A percentile compares a stretch with the other conserved stretches of the same genome.
Conservation (phyloP, 2,329 filamentous ascomycete species). For the Venturia asperata region DNA sequence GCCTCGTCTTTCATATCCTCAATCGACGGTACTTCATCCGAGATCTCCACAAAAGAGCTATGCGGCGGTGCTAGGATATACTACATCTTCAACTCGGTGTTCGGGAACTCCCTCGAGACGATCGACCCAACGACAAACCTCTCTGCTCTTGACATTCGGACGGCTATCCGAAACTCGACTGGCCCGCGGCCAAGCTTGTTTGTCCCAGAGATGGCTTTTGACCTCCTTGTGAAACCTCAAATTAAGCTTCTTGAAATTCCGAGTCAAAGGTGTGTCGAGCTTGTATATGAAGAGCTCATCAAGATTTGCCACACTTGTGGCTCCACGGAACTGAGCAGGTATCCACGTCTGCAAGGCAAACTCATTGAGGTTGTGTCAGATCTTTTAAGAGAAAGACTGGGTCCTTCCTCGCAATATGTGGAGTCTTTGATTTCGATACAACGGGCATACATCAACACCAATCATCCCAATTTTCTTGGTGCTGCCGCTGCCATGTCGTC, state of each 20-base stretch:
- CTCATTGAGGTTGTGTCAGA: slow-evolving; percentile 98
- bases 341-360: slow-evolving; percentile 88
- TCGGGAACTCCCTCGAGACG: slow-evolving; percentile 89
- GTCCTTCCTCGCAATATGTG: slow-evolving; percentile 82
- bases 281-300: slow-evolving; percentile 97
- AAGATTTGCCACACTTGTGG: slow-evolving; percentile 99
- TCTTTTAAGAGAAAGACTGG: slow-evolving; percentile 82
- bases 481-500: slow-evolving; percentile 96
- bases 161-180: slow-evolving; percentile 95
- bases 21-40: slow-evolving; percentile 95
- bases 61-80: slow-evolving; percentile 93
- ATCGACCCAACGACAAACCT: slow-evolving; percentile 96
- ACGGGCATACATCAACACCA: slow-evolving; percentile 97
- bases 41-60: slow-evolving; percentile 97
- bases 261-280: slow-evolving; percentile 91
- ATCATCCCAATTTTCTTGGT: slow-evolving; percentile 96
- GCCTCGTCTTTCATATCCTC: slow-evolving; percentile 97
- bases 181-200: slow-evolving; percentile 92
- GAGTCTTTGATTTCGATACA: slow-evolving; percentile 97
- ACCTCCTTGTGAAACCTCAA: slow-evolving; percentile 94
- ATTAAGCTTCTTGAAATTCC: slow-evolving; percentile 95
- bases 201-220: slow-evolving; percentile 95
- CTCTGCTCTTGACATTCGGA: slow-evolving; percentile 88
- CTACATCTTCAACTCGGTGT: slow-evolving; percentile 98
- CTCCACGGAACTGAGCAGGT: slow-evolving; percentile 85